Base-by-base conservation (phyloP, 352 stramenopile genomes). In the Pythium dissotocum region DNA sequence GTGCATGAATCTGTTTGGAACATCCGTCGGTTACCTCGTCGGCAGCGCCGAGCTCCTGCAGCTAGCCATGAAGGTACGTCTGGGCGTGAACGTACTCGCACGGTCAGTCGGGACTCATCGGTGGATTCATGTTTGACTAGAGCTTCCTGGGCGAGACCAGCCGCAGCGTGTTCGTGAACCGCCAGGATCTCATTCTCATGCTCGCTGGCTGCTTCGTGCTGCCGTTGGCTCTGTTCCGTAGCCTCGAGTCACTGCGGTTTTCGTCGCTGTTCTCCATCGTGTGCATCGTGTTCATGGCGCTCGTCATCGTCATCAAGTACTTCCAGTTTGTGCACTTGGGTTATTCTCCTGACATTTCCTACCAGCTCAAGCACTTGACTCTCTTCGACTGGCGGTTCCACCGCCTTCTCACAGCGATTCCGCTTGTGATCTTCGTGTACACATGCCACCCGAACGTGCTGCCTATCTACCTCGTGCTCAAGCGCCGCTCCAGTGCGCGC, bases 231-330 rank as follows among this genome's bases (percentile, higher is more conserved):
- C 71, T 97, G 18, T 82, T 95, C 32, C 85, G 83, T 12, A 94
- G 85, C 64, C 78, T 97, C 12, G 86, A 90, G 61, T 90, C 89
- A 54, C 68, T 97, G 32, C 73, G 89, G 26, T 97, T 95, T 55
- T 89, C 87, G n/a, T 94, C 85, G 67, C 77, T 97, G 28, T 94
- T 97, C 68, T 94, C 85, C 2, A 91, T 97, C 51, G 57, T 92
- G 9, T 97, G 87, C 68, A 94, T 93, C 58, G 77, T 87, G n/a
- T 97, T 94, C 72, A 93, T 97, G 82, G 78, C 86, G 53, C 58
- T 94, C 21, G 85, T 93, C n/a, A 90, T 97, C 56, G 80, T 95
- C 51, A 83, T 91, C 75, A 95, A 94, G 77, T 97, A 97, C 75
- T 94, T 93, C 69, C 80, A 94, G 72, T 97, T 94, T 61, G 84